Evolutionary conservation across 179 eudicot species (phyloP).

Genomic region (Dionaea muscipula): DNA sequence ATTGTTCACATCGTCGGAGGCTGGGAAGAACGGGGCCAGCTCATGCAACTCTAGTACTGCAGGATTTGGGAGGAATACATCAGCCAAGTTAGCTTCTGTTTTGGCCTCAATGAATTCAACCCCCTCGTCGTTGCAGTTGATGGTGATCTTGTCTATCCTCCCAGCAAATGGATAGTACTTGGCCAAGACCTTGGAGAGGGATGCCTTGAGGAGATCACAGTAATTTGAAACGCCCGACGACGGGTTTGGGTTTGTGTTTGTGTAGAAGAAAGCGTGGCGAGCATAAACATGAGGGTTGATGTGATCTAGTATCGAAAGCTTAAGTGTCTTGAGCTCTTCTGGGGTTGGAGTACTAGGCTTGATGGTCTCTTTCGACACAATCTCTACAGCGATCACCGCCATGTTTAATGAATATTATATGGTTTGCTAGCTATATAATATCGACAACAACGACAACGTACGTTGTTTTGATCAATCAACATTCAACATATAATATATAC

Average conservation of each 20-base stretch:
- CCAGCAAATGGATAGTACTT: conserved; percentile 15
- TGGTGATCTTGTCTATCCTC: not conserved
- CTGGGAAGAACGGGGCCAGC: not conserved
- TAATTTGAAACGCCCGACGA: too few species aligned
- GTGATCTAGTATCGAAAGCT: conserved; percentile 12
- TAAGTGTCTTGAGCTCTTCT: not conserved
- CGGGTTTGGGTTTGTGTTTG: not conserved
- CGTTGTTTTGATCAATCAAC: too few species aligned
- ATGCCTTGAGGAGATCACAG: not conserved
- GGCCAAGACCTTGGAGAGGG: conserved; percentile 4
- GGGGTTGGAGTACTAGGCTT: conserved; percentile 15
- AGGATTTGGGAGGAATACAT: too few species aligned
- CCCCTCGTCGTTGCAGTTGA: conserved; percentile 12
- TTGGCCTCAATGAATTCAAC: conserved; percentile 10
- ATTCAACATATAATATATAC: too few species aligned
- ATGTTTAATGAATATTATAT: too few species aligned
- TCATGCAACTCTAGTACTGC: not conserved
- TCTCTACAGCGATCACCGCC: too few species aligned
- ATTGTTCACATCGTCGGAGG: not conserved
- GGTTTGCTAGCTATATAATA: too few species aligned
- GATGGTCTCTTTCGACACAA: conserved; percentile 7
- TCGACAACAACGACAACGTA: too few species aligned
- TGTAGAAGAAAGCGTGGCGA: conserved; percentile 9
- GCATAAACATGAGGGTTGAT: conserved; percentile 1
- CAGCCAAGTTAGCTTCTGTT: not conserved